Evolutionary conservation across 208 protist genomes (phyloP), one percentile per base, ranked within the genome.

Genomic region (Wallacemonas rigidus): DNA sequence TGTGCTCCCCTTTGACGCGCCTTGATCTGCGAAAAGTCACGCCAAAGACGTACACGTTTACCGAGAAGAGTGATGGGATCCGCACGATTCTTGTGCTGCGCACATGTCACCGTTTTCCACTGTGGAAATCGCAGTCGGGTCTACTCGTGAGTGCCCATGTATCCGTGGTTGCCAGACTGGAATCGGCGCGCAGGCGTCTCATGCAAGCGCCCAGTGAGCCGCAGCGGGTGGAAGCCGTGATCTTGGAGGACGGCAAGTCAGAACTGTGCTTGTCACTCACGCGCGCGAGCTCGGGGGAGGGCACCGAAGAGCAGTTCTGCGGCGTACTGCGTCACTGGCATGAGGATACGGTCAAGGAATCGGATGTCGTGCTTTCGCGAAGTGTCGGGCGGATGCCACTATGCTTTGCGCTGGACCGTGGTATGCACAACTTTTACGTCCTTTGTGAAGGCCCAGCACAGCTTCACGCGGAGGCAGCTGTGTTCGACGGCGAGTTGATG

Each of bases 21-120:
- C 71, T 74, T 39, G 74, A 92, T 72, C 77, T 53, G n/a, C 38
- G 1, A 35, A 53, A 43, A 51, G 90, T 38, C 69, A 62, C 3
- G 48, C 69, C 43, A 50, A 69, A 2, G 39, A 48, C 54, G 47
- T 95, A 92, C 75, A 82, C 81, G 11, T 69, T 95, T 15, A 93
- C 87, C 4, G 87, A 95, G 67, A 95, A 95, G 69, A 93, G 87
- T 60, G 90, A 95, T 76, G 90, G 90, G n/a, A 58, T 85, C 12
- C 90, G 90, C 1, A 79, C 90, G 8, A 68, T 95, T 17, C 62
- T 85, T 11, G 76, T 89, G 3, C 75, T 81, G 26, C 55, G 83
- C 41, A 60, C 60, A 67, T 54, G 40, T 2, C 43, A 68, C 9
- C 11, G 43, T n/a, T 85, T 91, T 60, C 89, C 89, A 3, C 57